Evolutionary conservation across 345 rosid genomes (phyloP).

Genomic region (Pugionium dolabratum): DNA sequence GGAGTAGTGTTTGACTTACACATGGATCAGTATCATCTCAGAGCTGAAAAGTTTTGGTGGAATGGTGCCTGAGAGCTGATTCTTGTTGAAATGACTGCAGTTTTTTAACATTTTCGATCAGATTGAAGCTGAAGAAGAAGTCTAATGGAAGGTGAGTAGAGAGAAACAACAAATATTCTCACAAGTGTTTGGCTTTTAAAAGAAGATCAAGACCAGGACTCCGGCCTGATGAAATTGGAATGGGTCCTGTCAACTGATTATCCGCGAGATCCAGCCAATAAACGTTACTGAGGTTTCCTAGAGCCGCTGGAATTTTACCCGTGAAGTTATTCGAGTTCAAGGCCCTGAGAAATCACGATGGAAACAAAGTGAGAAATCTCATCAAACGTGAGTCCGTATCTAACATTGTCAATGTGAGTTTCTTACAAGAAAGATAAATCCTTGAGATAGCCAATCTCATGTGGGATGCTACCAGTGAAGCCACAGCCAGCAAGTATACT

Average conservation of each 20-base stretch:
- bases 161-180: constrained; percentile 34
- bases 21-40: constrained; percentile 77
- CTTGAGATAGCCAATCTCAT: constrained; percentile 74
- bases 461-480: constrained; percentile 80
- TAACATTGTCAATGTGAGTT: neutral
- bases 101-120: constrained; percentile 12
- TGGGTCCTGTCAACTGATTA: constrained; percentile 72
- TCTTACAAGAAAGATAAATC: constrained; percentile 88
- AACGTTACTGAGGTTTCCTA: constrained; percentile 79
- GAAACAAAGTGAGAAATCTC: constrained; percentile 20
- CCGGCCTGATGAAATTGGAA: constrained; percentile 62
- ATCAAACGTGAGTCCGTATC: constrained; percentile 6
- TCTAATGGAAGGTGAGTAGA: neutral
- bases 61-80: constrained; percentile 84
- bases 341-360: constrained; percentile 58
- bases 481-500: constrained; percentile 91
- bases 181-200: constrained; percentile 85
- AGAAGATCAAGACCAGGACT: constrained; percentile 81
- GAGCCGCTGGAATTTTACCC: constrained; percentile 70
- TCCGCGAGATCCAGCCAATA: constrained; percentile 89
- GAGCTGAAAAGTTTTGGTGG: constrained; percentile 64
- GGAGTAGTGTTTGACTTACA: constrained; percentile 54
- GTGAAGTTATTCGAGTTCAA: constrained; percentile 90
- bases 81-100: constrained; percentile 92
- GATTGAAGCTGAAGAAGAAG: constrained; percentile 5